These are phyloP conservation scores for Vigna unguiculata DNA, from an alignment of 306 rosid genomes.

Conservation along the genomic window DNA sequence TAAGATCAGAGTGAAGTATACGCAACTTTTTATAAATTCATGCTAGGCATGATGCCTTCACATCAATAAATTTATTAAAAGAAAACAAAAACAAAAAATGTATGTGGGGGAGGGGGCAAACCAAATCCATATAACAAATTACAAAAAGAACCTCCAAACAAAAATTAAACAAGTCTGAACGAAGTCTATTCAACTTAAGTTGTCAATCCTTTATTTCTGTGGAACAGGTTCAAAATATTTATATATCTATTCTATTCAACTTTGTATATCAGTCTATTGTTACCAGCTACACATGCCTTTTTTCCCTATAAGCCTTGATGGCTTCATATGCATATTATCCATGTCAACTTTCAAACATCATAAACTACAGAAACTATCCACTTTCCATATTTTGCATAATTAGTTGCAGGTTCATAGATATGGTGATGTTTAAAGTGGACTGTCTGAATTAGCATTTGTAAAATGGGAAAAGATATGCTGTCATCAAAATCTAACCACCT, in stretches of 20 bases:
- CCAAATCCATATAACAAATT: no score
- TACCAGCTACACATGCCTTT: slow-evolving; percentile 10
- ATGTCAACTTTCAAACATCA: slow-evolving; percentile 9
- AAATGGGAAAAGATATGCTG: background rate
- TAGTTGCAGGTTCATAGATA: background rate
- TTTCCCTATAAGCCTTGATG: slow-evolving; percentile 9
- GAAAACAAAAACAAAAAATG: no score
- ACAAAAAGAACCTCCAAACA: no score
- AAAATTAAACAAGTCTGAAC: no score
- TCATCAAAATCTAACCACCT: background rate
- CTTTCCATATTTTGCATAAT: slow-evolving; percentile 18
- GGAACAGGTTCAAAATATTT: slow-evolving; percentile 29
- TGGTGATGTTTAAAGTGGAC: background rate
- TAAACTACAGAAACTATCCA: slow-evolving; percentile 14
- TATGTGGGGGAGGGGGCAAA: no score
- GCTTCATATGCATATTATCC: slow-evolving; percentile 21
- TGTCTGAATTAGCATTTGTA: background rate
- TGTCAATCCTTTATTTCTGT: slow-evolving; percentile 27
- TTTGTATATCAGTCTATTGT: slow-evolving; percentile 5
- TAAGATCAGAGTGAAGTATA: slow-evolving; percentile 36
- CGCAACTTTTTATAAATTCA: no score
- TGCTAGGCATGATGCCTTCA: no score
- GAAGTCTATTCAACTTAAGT: slow-evolving; percentile 7
- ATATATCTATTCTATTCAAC: slow-evolving; percentile 21
- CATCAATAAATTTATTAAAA: no score